Conservation (phyloP, 805 yeast genomes). For the Cyberlindnera petersonii region DNA sequence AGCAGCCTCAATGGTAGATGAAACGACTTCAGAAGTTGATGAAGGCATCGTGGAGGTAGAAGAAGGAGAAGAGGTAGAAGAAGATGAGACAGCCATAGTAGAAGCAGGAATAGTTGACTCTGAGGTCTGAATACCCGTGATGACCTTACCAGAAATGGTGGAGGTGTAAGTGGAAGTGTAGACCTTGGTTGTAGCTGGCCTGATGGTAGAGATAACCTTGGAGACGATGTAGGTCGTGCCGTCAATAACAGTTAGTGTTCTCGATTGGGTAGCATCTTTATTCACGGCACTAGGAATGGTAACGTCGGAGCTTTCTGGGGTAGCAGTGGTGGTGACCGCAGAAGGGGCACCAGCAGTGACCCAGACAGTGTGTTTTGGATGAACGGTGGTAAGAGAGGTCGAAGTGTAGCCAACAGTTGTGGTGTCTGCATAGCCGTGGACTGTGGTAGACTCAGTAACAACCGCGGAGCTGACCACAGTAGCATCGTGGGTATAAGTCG, state of each 20-base stretch:
- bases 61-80: constrained; percentile 7
- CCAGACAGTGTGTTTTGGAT: constrained; percentile 25
- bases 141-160: constrained; percentile 20
- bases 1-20: constrained; percentile 4
- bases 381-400: constrained; percentile 21
- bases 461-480: constrained; percentile 5
- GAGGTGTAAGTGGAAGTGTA: constrained; percentile 23
- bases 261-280: constrained; percentile 7
- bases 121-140: constrained; percentile 12
- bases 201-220: constrained; percentile 24
- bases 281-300: background rate
- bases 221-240: constrained; percentile 27
- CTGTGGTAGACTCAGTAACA: constrained; percentile 18
- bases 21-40: constrained; percentile 3
- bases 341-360: constrained; percentile 18
- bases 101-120: constrained; percentile 12
- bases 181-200: constrained; percentile 23
- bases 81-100: constrained; percentile 3
- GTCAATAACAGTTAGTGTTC: constrained; percentile 14
- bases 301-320: constrained; percentile 4
- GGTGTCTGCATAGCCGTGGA: constrained; percentile 8
- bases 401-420: constrained; percentile 23
- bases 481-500: constrained; percentile 14
- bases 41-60: constrained; percentile 6
- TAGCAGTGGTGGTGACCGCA: constrained; percentile 7